Base-by-base conservation (phyloP, 1,139 yeast species). In the Groenewaldozyma auringiensis region DNA sequence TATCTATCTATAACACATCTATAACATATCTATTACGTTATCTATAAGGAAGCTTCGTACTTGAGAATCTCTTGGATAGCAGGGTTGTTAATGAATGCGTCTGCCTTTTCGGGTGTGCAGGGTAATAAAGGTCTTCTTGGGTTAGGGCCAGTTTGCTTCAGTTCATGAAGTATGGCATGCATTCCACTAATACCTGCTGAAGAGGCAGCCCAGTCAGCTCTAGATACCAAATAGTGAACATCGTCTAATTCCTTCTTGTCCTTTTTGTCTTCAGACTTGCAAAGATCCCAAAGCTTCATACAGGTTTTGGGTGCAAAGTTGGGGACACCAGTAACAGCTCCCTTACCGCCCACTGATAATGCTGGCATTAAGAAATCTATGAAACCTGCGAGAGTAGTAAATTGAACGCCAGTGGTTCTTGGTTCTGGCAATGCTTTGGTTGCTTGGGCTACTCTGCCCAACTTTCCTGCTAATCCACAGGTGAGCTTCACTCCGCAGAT, bases 401-500 rank as follows among this genome's bases (percentile, higher is more conserved):
- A 70, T 44, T 63, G 60, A 34, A 55, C 17, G 8, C 38, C 34
- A 16, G 32, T 20, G 32, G 34, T 9, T 11, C 37, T 53, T n/a
- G n/a, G n/a, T 25, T 25, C 29, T 25, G 29, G 29, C 29, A 25
- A 25, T 11, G 11, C 6, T 25, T 25, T 25, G 42, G 57, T 50
- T 45, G 61, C 63, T 41, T 61, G 60, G 14, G 70, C 69, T 32
- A 70, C 55, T 42, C 70, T 55, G 29, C 69, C 59, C 48, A 68
- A 66, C 49, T 65, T 53, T 29, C 69, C 71, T 43, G 65, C 57
- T 49, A 63, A 68, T 51, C 65, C 69, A 54, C 72, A 70, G 17
- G 75, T 68, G 45, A 70, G 64, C 53, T 72, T 72, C 50, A 66
- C 64, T 3, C 76, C 76, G 32, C 69, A 69, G 38, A 72, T 68